Base-by-base conservation (phyloP, 495 filamentous ascomycete genomes). In the Neurospora sp. region DNA sequence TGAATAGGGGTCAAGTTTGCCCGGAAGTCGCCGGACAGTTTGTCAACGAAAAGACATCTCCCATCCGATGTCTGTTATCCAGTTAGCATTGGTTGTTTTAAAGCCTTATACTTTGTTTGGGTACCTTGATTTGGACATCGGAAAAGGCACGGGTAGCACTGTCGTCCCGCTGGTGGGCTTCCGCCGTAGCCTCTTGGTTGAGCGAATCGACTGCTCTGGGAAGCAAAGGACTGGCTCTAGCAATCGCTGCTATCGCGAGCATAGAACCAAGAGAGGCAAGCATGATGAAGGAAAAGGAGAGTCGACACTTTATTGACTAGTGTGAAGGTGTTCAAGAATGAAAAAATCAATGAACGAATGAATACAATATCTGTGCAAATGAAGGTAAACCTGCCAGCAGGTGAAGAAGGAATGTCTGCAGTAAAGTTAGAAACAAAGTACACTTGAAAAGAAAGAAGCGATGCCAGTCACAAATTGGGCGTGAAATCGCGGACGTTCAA, bases 1-100 rank as follows among this genome's bases (percentile, higher is more conserved):
- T 86, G 83, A 54, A 89, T 78, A 1, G 85, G 86, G n/a, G 82
- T 88, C 72, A 89, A 77, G 74, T 89, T 89, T 69, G 84, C 85
- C 31, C 87, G 83, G 74, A 89, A 89, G 75, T 89, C 87, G 7
- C 87, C 87, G 6, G 86, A 88, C 4, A 87, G 79, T 72, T 86
- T 81, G 73, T 88, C 81, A 35, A 89, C 83, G 71, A 85, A 86
- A 27, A 89, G 83, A 71, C 87, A 89, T 74, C 82, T 79, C 10
- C 85, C 86, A 71, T 84, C 82, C 2, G 86, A 84, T 35, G 86
- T 87, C 85, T 87, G 46, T 27, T 10, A 41, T 37, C 54, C 39
- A 7, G 59, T 74, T 62, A 72, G 76, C 54, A 71, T 39, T 37
- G 14, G 6, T 31, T 37, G 3, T 31, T 16, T 39, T 20, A 23